A percentile compares a stretch with the other conserved stretches of the same genome.
Evolutionary conservation across 257 asterid genomes (phyloP).

Genomic region (Osmanthus fragrans): DNA sequence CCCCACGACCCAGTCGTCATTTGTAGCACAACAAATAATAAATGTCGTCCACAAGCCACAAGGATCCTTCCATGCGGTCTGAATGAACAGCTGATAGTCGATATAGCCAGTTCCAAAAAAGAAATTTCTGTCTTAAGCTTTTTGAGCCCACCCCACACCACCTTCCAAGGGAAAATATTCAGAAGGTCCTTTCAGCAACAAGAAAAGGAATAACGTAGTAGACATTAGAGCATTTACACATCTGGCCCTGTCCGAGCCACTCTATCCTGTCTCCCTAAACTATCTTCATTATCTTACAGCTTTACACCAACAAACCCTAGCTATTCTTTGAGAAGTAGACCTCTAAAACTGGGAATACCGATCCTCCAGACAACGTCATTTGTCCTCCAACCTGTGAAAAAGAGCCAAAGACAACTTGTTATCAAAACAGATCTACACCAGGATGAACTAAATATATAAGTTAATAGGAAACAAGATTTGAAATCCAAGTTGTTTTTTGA

Average conservation of each 20-base stretch:
- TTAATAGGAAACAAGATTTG: neutral
- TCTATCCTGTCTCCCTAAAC: conserved; percentile 16
- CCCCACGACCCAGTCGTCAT: conserved; percentile 5
- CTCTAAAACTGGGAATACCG: conserved; percentile 2
- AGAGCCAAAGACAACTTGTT: neutral
- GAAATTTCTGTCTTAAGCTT: neutral
- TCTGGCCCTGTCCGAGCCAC: conserved; percentile 6
- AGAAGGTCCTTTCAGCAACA: conserved; percentile 9
- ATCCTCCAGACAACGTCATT: conserved; percentile 12
- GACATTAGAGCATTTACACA: neutral
- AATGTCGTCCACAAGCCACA: neutral
- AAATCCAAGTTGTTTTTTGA: neutral
- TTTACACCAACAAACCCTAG: conserved; percentile 1
- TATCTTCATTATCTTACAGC: neutral
- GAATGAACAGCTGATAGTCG: conserved; percentile 6
- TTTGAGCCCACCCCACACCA: conserved; percentile 9
- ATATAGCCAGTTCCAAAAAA: conserved; percentile 4
- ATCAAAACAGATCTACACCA: neutral
- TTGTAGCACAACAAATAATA: neutral
- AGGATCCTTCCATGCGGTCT: conserved; percentile 9
- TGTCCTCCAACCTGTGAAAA: conserved; percentile 24
- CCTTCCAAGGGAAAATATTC: neutral
- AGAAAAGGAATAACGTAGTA: neutral
- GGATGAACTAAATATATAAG: neutral
- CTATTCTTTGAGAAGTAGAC: conserved; percentile 10